Percentiles rank a stretch among this genome's conserved stretches.
phyloP scores from a whole-genome alignment of 345 rosid species.

The Lagerstroemia speciosa region DNA sequence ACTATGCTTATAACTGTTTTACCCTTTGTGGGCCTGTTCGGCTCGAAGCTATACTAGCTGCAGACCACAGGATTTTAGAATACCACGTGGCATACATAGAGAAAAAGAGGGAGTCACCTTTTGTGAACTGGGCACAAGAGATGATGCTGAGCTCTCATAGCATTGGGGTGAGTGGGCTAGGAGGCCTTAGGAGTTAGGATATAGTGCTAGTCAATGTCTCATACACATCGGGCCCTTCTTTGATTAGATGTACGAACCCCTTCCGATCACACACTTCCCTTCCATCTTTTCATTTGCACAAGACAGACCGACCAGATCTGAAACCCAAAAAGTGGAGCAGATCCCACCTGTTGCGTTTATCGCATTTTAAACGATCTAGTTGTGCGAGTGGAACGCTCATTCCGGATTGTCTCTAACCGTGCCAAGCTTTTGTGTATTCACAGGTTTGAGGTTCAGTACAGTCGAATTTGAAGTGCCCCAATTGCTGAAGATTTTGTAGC shows the following conservation, averaged over 20 bases:
- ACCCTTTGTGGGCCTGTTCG: too few species aligned
- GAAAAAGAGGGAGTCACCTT: too few species aligned
- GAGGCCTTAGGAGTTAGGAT: not conserved
- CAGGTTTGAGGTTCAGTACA: not conserved
- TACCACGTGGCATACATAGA: too few species aligned
- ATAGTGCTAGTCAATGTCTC: not conserved
- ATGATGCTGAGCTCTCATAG: too few species aligned
- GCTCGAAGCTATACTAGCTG: too few species aligned
- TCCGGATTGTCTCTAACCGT: not conserved
- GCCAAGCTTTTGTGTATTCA: not conserved
- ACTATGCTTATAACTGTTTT: too few species aligned
- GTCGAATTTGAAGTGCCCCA: not conserved
- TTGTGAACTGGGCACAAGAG: too few species aligned
- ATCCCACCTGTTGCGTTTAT: not conserved
- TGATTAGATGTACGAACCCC: too few species aligned
- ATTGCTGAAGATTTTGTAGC: not conserved
- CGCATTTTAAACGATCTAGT: not conserved
- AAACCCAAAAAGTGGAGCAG: not conserved
- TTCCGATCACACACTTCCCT: too few species aligned
- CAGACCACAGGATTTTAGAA: too few species aligned
- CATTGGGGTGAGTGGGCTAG: not conserved
- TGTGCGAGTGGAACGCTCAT: not conserved
- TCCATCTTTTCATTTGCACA: too few species aligned
- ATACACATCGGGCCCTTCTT: not conserved
- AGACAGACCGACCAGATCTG: too few species aligned